Evolutionary conservation across 306 rosid genomes (phyloP).

Genomic region (Senna tora): DNA sequence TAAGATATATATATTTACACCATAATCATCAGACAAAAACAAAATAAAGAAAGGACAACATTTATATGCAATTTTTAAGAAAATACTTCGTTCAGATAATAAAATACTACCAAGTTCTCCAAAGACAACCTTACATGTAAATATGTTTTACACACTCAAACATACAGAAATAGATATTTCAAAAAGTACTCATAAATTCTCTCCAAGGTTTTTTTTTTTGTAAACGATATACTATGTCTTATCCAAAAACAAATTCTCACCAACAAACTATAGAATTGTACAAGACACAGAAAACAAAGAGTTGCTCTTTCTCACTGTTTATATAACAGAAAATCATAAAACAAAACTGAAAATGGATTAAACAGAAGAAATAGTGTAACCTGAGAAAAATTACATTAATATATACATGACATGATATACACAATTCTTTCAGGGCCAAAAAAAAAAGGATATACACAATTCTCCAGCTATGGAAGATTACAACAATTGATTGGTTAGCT

Average conservation of each 20-base stretch:
- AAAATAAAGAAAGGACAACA: too few species aligned
- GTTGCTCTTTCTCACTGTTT: conserved; percentile 30
- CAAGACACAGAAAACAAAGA: background rate
- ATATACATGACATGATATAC: conserved; percentile 49
- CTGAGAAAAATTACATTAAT: conserved; percentile 33
- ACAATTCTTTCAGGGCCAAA: too few species aligned
- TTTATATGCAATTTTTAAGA: too few species aligned
- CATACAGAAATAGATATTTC: too few species aligned
- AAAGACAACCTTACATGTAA: too few species aligned
- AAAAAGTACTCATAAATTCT: too few species aligned
- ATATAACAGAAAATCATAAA: conserved; percentile 19
- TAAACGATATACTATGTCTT: background rate
- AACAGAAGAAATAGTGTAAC: background rate
- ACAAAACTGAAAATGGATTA: conserved; percentile 35
- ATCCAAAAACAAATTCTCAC: background rate
- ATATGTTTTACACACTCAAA: too few species aligned
- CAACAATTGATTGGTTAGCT: conserved; percentile 61
- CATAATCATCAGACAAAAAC: too few species aligned
- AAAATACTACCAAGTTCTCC: too few species aligned
- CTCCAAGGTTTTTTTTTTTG: background rate
- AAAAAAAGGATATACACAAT: too few species aligned
- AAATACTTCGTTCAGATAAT: too few species aligned
- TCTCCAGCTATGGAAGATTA: conserved; percentile 45
- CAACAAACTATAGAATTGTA: background rate
- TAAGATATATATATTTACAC: too few species aligned